Evolutionary conservation across 108 stramenopile genomes (phyloP).

Genomic region (Skeletonema tropicum): DNA sequence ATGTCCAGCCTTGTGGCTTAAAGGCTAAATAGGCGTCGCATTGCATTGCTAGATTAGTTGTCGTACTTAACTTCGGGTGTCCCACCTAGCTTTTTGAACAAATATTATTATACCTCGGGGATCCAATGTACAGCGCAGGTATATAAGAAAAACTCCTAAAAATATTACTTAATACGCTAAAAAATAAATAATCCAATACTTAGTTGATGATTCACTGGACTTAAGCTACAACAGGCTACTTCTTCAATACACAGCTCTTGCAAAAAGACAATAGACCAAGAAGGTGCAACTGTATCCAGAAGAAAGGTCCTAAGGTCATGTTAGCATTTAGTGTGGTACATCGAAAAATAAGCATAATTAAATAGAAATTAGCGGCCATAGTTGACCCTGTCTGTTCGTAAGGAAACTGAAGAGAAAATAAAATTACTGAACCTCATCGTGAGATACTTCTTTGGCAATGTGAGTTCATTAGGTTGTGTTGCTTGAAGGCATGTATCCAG

Average conservation of each 20-base stretch:
- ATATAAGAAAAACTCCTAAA: neutral
- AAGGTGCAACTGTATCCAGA: too few relatives aligned
- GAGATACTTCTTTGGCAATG: neutral
- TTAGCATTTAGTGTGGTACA: too few relatives aligned
- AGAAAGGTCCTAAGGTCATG: too few relatives aligned
- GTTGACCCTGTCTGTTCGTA: neutral
- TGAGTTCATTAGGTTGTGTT: neutral
- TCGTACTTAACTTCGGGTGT: neutral
- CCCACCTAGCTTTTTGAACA: neutral
- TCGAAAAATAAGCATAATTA: constrained; percentile 1
- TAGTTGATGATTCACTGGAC: neutral
- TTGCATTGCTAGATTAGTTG: constrained; percentile 7
- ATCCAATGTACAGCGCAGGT: neutral
- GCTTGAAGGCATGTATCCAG: constrained; percentile 39
- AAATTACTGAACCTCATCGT: neutral
- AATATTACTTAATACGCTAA: neutral
- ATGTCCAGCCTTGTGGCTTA: neutral
- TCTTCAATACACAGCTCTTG: too few relatives aligned
- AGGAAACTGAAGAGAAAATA: constrained; percentile 6
- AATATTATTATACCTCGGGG: neutral
- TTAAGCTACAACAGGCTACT: too few relatives aligned
- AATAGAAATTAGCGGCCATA: neutral
- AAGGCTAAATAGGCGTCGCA: neutral
- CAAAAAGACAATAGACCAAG: too few relatives aligned
- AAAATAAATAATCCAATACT: neutral